Base-by-base conservation (phyloP, 1,284 basidiomycete genomes). In the Violaceomyces palustris region DNA sequence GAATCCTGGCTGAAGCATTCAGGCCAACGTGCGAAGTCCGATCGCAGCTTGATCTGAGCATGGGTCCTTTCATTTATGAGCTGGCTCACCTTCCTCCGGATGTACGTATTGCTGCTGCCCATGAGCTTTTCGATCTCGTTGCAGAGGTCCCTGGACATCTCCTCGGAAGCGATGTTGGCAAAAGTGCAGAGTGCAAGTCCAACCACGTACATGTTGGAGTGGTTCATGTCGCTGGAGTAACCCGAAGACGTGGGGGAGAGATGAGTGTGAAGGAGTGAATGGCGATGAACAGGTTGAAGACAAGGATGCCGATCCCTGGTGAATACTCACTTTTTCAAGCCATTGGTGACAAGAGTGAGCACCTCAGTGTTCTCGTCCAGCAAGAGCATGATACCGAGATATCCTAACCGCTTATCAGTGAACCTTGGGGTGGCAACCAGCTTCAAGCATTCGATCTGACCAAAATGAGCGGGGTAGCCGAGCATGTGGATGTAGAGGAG, bases 401-500 rank as follows among this genome's bases (percentile, higher is more conserved):
- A 99, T 2, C 94, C 94, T 18, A 98, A 79, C 25, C 93, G 82
- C 77, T 99, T 99, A 79, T 99, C 94, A 35, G 87, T 83, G 77
- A 98, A 99, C 23, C 91, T 80, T 11, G 94, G 90, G 62, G 89
- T 90, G n/a, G 94, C 94, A 33, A 98, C 94, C 40, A 99, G 84
- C 77, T 98, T 98, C 60, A 99, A 80, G 77, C 94, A 99, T 79
- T 98, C 94, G 74, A 99, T 97, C 79, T 99, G 94, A 38, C 94
- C 94, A 72, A 97, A 99, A 75, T 99, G 94, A 23, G 94, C 94
- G 3, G 93, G 91, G 48, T 94, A 97, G 46, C 94, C 94, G 19
- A 99, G 85, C 94, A 99, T 98, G 76, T 98, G 92, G 75, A 99
- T 98, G 78, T 99, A 98, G 55, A 99, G 83, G 18, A 98, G 82